phyloP scores from a whole-genome alignment of 2,329 filamentous ascomycete species.

The Fusarium nygamai region DNA sequence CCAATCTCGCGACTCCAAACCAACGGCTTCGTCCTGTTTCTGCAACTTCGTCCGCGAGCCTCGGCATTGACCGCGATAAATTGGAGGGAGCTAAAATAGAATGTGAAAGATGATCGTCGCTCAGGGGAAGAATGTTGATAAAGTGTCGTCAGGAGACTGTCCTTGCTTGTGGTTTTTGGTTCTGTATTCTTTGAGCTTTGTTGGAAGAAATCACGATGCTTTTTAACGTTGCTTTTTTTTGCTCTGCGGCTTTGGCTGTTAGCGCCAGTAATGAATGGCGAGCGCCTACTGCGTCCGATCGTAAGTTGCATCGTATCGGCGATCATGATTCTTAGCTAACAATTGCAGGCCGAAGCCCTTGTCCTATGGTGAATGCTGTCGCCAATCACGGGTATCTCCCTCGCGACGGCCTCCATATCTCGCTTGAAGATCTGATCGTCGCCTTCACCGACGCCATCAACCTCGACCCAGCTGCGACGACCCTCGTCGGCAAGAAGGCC shows the following conservation, averaged over 20 bases:
- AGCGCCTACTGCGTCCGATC: constrained; percentile 20
- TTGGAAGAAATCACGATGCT: constrained; percentile 11
- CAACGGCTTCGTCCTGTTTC: constrained; percentile 2
- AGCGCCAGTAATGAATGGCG: constrained; percentile 32
- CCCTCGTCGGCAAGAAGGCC: constrained; percentile 33
- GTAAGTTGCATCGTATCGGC: constrained; percentile 1
- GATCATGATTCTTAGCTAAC: background rate
- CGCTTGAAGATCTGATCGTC: constrained; percentile 25
- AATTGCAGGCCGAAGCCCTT: constrained; percentile 30
- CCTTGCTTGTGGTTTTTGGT: background rate
- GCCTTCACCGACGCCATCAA: constrained; percentile 39
- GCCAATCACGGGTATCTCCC: constrained; percentile 41
- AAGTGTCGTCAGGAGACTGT: background rate
- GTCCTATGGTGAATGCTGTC: constrained; percentile 35
- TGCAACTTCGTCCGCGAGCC: constrained; percentile 20
- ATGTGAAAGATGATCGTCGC: background rate
- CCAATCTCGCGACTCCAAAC: background rate
- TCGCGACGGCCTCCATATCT: constrained; percentile 29
- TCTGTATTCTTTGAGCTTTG: background rate
- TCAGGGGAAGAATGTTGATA: background rate
- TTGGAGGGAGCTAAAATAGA: background rate
- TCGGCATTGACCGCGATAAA: constrained; percentile 17
- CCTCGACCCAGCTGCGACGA: constrained; percentile 37
- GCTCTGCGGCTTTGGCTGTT: constrained; percentile 20
- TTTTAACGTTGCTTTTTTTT: constrained; percentile 23